Conservation (phyloP, 1,139 yeast genomes). For the Diutina neorugosa region DNA sequence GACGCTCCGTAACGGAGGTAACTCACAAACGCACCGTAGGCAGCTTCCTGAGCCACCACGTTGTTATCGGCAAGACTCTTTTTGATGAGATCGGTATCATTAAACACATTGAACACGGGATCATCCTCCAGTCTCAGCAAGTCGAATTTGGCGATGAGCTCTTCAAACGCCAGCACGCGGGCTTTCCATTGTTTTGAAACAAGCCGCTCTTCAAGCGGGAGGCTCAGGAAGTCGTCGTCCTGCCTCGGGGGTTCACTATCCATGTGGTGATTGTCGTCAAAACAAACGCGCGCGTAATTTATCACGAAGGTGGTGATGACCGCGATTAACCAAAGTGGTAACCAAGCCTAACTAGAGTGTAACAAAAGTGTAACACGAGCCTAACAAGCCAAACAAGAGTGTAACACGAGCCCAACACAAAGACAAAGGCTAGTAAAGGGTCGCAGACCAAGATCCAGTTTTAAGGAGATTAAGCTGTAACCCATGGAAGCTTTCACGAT, state of each 20-base stretch:
- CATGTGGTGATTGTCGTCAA: neutral
- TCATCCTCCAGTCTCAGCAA: slow-evolving; percentile 44
- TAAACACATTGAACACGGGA: slow-evolving; percentile 29
- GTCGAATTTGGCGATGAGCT: slow-evolving; percentile 41
- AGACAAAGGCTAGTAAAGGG: too few relatives aligned
- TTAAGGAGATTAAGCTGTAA: too few relatives aligned
- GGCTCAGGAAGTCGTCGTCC: slow-evolving; percentile 46
- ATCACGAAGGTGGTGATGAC: neutral
- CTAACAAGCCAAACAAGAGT: too few relatives aligned
- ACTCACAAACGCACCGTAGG: slow-evolving; percentile 43
- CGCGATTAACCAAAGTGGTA: neutral
- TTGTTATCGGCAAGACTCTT: slow-evolving; percentile 63
- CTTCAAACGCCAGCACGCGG: slow-evolving; percentile 70
- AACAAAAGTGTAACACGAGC: too few relatives aligned
- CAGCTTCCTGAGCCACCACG: slow-evolving; percentile 89
- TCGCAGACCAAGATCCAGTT: too few relatives aligned
- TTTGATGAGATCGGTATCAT: slow-evolving; percentile 36
- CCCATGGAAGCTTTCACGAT: too few relatives aligned
- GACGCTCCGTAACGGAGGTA: slow-evolving; percentile 51
- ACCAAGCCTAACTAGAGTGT: too few relatives aligned
- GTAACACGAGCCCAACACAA: too few relatives aligned
- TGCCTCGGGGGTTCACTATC: slow-evolving; percentile 4
- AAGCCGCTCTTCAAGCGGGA: slow-evolving; percentile 58
- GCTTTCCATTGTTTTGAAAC: slow-evolving; percentile 86
- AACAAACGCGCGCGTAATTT: neutral